These are phyloP conservation scores for Malbranchea zuffiana DNA, from an alignment of 2,329 filamentous ascomycete genomes.

Conservation along the genomic window DNA sequence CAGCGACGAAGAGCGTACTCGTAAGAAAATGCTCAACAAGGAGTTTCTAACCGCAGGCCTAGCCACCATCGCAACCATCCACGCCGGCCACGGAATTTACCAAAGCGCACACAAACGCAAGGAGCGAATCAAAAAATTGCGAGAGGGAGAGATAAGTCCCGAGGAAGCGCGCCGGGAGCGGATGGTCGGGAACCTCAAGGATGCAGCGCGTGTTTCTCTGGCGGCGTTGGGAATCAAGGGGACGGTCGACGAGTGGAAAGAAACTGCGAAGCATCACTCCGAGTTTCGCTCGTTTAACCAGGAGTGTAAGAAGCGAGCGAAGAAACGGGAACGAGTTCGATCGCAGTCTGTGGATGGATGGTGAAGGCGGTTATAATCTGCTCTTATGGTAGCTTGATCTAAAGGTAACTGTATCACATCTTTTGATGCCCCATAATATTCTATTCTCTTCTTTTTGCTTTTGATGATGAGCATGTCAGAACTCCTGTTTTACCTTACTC, in stretches of 20 bases:
- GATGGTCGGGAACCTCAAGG: slow-evolving; percentile 52
- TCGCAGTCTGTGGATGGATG: neutral
- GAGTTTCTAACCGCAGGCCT: slow-evolving; percentile 55
- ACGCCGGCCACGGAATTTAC: slow-evolving; percentile 56
- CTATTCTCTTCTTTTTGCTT: no score
- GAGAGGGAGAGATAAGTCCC: slow-evolving; percentile 51
- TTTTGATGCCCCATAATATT: no score
- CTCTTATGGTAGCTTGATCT: no score
- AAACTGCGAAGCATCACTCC: slow-evolving; percentile 52
- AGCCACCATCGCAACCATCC: slow-evolving; percentile 57
- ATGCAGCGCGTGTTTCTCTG: slow-evolving; percentile 56
- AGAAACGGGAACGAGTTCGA: neutral
- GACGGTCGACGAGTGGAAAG: slow-evolving; percentile 56
- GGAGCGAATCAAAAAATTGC: slow-evolving; percentile 48
- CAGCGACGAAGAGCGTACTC: slow-evolving; percentile 51
- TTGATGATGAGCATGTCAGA: no score
- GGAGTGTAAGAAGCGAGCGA: slow-evolving; percentile 28
- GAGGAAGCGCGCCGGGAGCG: slow-evolving; percentile 54
- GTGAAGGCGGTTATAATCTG: neutral
- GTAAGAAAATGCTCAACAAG: slow-evolving; percentile 56
- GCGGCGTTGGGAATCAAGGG: slow-evolving; percentile 58
- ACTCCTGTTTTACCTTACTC: no score
- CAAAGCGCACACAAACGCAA: slow-evolving; percentile 53
- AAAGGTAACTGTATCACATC: no score
- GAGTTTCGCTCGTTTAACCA: slow-evolving; percentile 45